Evolutionary conservation across 2,329 filamentous ascomycete genomes (phyloP).

Genomic region (Trichophyton schoenleinii): DNA sequence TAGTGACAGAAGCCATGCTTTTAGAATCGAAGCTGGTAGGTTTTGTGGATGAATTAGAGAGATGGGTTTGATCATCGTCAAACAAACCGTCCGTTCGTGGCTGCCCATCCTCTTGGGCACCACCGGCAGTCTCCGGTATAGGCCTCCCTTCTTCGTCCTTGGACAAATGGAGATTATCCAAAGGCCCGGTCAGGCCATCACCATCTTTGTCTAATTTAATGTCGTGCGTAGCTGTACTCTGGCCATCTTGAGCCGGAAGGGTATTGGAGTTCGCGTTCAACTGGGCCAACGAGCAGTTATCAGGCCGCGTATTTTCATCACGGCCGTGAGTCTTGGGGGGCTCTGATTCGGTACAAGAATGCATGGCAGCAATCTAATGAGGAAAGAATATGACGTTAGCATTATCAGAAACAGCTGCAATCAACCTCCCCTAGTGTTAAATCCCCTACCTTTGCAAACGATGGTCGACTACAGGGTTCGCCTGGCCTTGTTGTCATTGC

Average conservation of each 20-base stretch:
- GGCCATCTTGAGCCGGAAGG: neutral
- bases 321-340: conserved; percentile 16
- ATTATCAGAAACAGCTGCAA: neutral
- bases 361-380: conserved; percentile 33
- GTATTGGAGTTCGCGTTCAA: neutral
- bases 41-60: conserved; percentile 57
- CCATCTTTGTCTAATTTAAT: neutral
- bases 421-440: neutral
- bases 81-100: conserved; percentile 28
- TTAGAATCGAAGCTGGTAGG: conserved; percentile 85
- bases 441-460: conserved; percentile 60
- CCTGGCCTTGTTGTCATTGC: conserved; percentile 1
- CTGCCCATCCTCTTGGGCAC: conserved; percentile 20
- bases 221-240: neutral
- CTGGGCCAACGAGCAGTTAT: neutral
- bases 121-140: conserved; percentile 16
- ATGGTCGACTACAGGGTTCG: conserved; percentile 35
- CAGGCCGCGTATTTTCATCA: neutral
- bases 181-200: conserved; percentile 22
- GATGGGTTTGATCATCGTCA: conserved; percentile 38
- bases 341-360: conserved; percentile 22
- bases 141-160: conserved; percentile 16
- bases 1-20: conserved; percentile 85
- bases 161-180: conserved; percentile 24
- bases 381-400: neutral